Conservation (phyloP, 176 grass and related monocot species). For the Oryza punctata region DNA sequence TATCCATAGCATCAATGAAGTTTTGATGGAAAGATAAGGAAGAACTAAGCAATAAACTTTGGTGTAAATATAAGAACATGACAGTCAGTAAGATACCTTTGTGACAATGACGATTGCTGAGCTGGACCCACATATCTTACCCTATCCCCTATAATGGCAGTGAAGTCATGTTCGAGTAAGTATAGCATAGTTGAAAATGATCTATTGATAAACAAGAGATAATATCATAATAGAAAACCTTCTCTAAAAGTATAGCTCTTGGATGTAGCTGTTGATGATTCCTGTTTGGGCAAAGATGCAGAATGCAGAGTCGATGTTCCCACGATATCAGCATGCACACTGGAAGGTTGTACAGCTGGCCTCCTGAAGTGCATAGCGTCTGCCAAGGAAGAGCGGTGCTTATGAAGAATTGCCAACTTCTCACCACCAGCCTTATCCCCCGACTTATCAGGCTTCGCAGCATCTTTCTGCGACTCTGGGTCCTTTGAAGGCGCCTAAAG, state of each 20-base stretch:
- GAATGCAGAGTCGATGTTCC: slow-evolving; percentile 82
- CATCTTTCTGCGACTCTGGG: slow-evolving; percentile 74
- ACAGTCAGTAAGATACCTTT: slow-evolving; percentile 49
- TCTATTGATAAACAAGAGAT: slow-evolving; percentile 11
- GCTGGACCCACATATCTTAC: slow-evolving; percentile 75
- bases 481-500: slow-evolving; percentile 72
- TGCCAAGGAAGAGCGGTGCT: slow-evolving; percentile 61
- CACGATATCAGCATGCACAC: slow-evolving; percentile 95
- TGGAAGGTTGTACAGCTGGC: slow-evolving; percentile 73
- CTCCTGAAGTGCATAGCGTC: slow-evolving; percentile 71
- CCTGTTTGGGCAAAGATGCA: slow-evolving; percentile 81
- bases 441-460: slow-evolving; percentile 57
- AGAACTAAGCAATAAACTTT: slow-evolving; percentile 1
- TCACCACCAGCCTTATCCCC: slow-evolving; percentile 50
- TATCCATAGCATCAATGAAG: not conserved
- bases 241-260: slow-evolving; percentile 97
- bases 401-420: slow-evolving; percentile 63
- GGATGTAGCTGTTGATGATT: slow-evolving; percentile 87
- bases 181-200: slow-evolving; percentile 22
- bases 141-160: slow-evolving; percentile 69
- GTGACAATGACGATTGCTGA: slow-evolving; percentile 50
- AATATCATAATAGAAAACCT: slow-evolving; percentile 46
- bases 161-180: slow-evolving; percentile 15
- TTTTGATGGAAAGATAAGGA: slow-evolving; percentile 22
- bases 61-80: slow-evolving; percentile 2